phyloP scores from a whole-genome alignment of 2,329 filamentous ascomycete genomes.

The Zopfia rhizophila region DNA sequence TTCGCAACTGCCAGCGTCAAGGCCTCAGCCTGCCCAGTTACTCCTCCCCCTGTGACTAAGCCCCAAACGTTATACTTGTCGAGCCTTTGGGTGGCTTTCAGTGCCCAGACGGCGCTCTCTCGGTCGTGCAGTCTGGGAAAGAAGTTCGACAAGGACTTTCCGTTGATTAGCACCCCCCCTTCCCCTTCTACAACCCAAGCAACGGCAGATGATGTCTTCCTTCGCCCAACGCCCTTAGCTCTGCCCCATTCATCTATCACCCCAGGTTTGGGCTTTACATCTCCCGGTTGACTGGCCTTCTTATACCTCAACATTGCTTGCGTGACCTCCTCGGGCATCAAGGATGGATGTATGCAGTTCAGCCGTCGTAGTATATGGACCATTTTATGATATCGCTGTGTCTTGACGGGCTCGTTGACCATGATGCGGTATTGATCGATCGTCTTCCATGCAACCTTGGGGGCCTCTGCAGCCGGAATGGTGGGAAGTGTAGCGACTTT shows the following conservation, averaged over 20 bases:
- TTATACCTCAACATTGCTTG: constrained; percentile 75
- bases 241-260: constrained; percentile 80
- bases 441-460: constrained; percentile 82
- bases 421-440: constrained; percentile 75
- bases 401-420: constrained; percentile 60
- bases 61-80: constrained; percentile 99
- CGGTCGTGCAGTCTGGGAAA: constrained; percentile 93
- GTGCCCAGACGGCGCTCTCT: constrained; percentile 91
- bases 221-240: constrained; percentile 81
- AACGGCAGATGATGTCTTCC: constrained; percentile 86
- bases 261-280: constrained; percentile 70
- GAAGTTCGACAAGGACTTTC: constrained; percentile 80
- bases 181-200: constrained; percentile 93
- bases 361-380: constrained; percentile 80
- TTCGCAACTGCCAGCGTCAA: constrained; percentile 90
- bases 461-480: constrained; percentile 71
- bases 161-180: constrained; percentile 90
- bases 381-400: constrained; percentile 80
- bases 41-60: constrained; percentile 83
- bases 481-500: constrained; percentile 79
- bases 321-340: constrained; percentile 77
- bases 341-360: constrained; percentile 82
- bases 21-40: constrained; percentile 95
- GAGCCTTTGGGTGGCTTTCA: constrained; percentile 82
- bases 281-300: constrained; percentile 76